A percentile compares a stretch with the other conserved stretches of the same genome.
phyloP scores from a whole-genome alignment of 176 grass and related monocot species.

The barley (Hordeum vulgare) region MorexV3_pseudomolecules_assembly NC_058518.1:505865357-505865856 shows the following conservation, averaged over 20 bases:
- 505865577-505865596: conserved; percentile 20
- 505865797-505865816: conserved; percentile 4
- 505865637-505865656: not conserved
- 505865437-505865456: not conserved
- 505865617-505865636: not conserved
- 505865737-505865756: conserved; percentile 26
- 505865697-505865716: conserved; percentile 22
- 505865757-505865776: not conserved
- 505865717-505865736: not conserved
- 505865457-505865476: not conserved
- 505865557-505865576: conserved; percentile 1
- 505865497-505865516: too few species aligned
- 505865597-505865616: not conserved
- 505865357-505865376: conserved; percentile 98
- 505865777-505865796: not conserved
- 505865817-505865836: not conserved
- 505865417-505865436: not conserved
- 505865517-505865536: too few species aligned
- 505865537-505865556: not conserved
- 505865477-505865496: not conserved
- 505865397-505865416: not conserved
- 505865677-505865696: not conserved
- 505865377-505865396: conserved; percentile 92
- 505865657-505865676: conserved; percentile 7
- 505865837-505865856: not conserved